Conservation (phyloP, 192 early-diverging fungal species). For the Lobosporangium transversale region DNA sequence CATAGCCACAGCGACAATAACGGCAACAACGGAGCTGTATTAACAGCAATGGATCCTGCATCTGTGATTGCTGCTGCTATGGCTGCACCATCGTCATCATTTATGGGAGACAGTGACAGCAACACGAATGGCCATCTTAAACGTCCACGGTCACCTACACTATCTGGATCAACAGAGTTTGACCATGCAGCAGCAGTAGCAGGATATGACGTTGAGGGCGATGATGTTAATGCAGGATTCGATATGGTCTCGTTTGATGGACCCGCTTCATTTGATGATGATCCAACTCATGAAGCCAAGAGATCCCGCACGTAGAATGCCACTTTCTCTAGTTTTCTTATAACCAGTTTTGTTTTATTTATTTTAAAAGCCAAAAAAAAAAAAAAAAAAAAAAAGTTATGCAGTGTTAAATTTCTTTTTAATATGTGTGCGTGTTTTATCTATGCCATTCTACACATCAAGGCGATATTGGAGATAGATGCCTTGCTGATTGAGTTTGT, state of each 20-base stretch:
- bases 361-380: not conserved
- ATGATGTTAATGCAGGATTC: conserved; percentile 35
- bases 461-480: no score
- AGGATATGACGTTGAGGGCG: conserved; percentile 40
- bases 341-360: not conserved
- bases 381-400: conserved; percentile 7
- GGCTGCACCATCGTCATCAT: not conserved
- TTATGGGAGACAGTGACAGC: not conserved
- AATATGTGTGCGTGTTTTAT: not conserved
- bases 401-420: not conserved
- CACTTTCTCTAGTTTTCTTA: no score
- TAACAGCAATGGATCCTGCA: not conserved
- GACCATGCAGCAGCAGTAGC: conserved; percentile 18
- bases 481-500: no score
- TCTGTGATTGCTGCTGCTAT: not conserved
- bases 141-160: conserved; percentile 44
- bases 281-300: conserved; percentile 31
- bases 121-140: conserved; percentile 35
- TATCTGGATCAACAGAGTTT: conserved; percentile 2
- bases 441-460: conserved; percentile 13
- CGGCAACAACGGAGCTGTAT: not conserved
- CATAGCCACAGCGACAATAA: not conserved
- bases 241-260: conserved; percentile 49
- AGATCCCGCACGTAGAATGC: conserved; percentile 28
- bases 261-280: conserved; percentile 48